Percentiles rank a stretch among this genome's conserved stretches.
phyloP scores from a whole-genome alignment of 1,284 basidiomycete species.

The Tylopilus sp. region DNA sequence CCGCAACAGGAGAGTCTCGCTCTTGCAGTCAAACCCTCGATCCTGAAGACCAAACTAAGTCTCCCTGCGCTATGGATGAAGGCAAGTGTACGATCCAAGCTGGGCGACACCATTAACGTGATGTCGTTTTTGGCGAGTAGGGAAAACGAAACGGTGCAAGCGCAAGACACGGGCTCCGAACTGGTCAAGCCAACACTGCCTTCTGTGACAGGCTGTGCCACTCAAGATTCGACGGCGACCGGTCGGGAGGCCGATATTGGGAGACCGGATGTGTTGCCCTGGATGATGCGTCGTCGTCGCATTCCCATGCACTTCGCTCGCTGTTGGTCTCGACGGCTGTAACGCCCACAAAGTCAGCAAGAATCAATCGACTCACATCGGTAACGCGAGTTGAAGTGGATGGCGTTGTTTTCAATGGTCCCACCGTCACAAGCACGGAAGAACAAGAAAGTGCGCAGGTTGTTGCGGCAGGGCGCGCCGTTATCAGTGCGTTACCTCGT shows the following conservation, averaged over 20 bases:
- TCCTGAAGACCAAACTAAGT: constrained; percentile 44
- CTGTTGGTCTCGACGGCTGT: constrained; percentile 35
- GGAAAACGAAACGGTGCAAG: constrained; percentile 67
- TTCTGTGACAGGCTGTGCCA: constrained; percentile 55
- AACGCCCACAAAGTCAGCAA: constrained; percentile 35
- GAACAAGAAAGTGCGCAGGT: constrained; percentile 86
- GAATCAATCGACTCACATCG: constrained; percentile 74
- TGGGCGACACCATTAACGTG: constrained; percentile 42
- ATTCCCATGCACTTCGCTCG: constrained; percentile 47
- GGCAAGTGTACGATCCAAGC: constrained; percentile 28
- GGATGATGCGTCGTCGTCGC: constrained; percentile 62
- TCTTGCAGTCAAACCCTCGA: constrained; percentile 51
- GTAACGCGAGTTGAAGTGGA: constrained; percentile 82
- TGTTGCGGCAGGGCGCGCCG: constrained; percentile 87
- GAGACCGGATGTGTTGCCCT: constrained; percentile 44
- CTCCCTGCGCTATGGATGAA: constrained; percentile 42
- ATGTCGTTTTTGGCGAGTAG: constrained; percentile 33
- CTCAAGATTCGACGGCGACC: constrained; percentile 63
- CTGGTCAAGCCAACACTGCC: constrained; percentile 70
- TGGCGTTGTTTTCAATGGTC: constrained; percentile 71
- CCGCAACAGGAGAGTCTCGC: constrained; percentile 48
- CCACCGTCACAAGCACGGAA: constrained; percentile 76
- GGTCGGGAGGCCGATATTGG: constrained; percentile 45
- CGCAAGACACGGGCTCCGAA: constrained; percentile 85
- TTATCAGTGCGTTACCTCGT: constrained; percentile 87